Conservation (phyloP, 1,284 basidiomycete genomes). For the Rhodotorula sp. region DNA sequence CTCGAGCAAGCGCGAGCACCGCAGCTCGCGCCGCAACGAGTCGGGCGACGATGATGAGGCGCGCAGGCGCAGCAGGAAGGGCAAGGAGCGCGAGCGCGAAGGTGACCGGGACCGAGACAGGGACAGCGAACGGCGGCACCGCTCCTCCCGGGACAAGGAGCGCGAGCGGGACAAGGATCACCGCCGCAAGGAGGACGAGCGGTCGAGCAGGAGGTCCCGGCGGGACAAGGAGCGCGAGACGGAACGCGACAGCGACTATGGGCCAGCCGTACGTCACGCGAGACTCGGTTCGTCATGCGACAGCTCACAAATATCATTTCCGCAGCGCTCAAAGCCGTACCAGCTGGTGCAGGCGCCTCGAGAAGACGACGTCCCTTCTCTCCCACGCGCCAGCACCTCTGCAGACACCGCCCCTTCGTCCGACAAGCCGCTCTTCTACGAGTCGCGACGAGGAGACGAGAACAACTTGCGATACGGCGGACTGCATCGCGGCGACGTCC, state of each 20-base stretch:
- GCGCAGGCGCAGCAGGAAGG: neutral
- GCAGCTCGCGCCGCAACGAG: neutral
- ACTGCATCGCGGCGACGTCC: slow-evolving; percentile 64
- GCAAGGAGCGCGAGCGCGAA: slow-evolving; percentile 8
- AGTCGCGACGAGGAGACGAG: slow-evolving; percentile 68
- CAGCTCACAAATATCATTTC: neutral
- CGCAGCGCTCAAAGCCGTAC: slow-evolving; percentile 20
- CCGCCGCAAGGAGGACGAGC: neutral
- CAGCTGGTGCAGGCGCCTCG: slow-evolving; percentile 13
- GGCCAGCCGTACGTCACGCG: slow-evolving; percentile 1
- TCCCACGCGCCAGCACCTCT: neutral
- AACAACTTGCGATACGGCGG: slow-evolving; percentile 71
- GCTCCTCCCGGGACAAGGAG: neutral
- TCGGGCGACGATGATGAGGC: too few species aligned
- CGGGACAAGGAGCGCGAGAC: slow-evolving; percentile 10
- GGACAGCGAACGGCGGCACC: neutral
- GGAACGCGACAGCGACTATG: slow-evolving; percentile 3
- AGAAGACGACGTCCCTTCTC: neutral
- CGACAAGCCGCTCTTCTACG: slow-evolving; percentile 57
- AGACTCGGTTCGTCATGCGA: neutral
- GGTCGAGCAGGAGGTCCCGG: neutral
- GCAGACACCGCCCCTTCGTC: too few species aligned
- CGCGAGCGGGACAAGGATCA: neutral
- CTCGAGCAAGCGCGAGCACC: neutral
- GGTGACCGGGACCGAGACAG: neutral